These are phyloP conservation scores for Kingdonia uniflora DNA, from an alignment of 164 flowering plant species.

Conservation along the genomic window DNA sequence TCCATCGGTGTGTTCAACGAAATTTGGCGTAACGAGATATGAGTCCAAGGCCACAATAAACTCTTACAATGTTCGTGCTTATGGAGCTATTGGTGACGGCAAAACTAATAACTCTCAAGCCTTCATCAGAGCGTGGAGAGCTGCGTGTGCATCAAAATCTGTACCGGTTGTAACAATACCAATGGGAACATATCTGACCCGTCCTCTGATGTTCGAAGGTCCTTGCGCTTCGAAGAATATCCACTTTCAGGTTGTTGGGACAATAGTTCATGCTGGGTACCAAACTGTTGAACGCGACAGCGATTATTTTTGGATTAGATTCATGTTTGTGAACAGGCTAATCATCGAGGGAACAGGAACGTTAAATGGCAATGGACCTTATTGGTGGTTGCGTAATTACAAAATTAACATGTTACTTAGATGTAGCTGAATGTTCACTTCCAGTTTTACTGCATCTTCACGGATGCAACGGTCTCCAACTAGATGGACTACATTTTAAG, in stretches of 20 bases:
- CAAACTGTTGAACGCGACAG: neutral
- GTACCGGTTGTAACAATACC: neutral
- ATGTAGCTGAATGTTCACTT: neutral
- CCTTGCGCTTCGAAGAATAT: neutral
- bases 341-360: neutral
- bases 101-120: neutral
- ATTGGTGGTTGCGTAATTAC: neutral
- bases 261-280: neutral
- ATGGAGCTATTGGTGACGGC: slow-evolving; percentile 4
- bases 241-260: neutral
- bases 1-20: neutral
- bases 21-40: neutral
- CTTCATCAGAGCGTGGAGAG: neutral
- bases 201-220: neutral
- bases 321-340: neutral
- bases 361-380: neutral
- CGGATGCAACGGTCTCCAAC: slow-evolving; percentile 5
- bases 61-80: neutral
- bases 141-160: neutral
- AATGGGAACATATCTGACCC: neutral
- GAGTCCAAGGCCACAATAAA: neutral
- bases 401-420: neutral
- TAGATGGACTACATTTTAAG: slow-evolving; percentile 11
- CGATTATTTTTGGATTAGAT: neutral
- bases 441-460: slow-evolving; percentile 7